Conservation (phyloP, 345 rosid species). For the Boechera divaricarpa region DNA sequence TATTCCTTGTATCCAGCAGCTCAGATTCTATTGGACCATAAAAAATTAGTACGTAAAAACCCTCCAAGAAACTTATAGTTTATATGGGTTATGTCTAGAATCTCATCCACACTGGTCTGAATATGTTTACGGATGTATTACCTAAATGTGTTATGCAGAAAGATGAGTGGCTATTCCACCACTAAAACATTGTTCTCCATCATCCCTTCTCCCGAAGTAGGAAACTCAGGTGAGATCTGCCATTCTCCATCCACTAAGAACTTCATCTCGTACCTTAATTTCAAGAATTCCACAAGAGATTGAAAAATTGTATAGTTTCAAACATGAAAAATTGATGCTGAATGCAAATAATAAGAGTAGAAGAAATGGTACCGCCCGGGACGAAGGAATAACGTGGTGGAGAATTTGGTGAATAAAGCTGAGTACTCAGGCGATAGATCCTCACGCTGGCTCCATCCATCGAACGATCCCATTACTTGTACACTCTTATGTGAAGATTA, state of each 20-base stretch:
- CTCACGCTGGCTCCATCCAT: conserved; percentile 91
- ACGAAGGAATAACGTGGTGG: conserved; percentile 70
- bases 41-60: background rate
- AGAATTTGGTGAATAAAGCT: conserved; percentile 70
- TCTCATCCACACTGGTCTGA: conserved; percentile 6
- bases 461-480: conserved; percentile 92
- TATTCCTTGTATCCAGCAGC: background rate
- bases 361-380: conserved; percentile 74
- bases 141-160: conserved; percentile 26
- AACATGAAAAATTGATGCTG: background rate
- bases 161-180: conserved; percentile 55
- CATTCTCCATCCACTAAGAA: conserved; percentile 94
- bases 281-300: background rate
- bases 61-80: background rate
- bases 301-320: background rate
- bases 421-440: conserved; percentile 81
- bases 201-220: conserved; percentile 74
- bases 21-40: background rate
- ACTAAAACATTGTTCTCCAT: conserved; percentile 70
- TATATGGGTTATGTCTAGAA: background rate
- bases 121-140: conserved; percentile 3
- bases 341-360: background rate
- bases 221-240: conserved; percentile 77
- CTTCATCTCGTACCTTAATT: conserved; percentile 84
- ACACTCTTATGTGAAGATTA: conserved; percentile 57